Conservation (phyloP, 179 eudicot species). For the Silene noctiflora region DNA sequence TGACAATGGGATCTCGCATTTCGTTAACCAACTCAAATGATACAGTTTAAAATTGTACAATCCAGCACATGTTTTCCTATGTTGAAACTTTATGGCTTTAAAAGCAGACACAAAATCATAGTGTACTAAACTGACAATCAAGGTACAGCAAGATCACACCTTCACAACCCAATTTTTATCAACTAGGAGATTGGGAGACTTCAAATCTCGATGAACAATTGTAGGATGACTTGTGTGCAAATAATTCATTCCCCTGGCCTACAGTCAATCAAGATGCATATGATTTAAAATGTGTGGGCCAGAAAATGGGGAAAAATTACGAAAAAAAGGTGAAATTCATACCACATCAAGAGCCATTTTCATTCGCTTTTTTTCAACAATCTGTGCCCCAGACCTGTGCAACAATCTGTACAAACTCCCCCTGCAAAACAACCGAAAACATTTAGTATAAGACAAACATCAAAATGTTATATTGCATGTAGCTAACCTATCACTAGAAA, state of each 20-base stretch:
- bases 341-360: constrained; percentile 99
- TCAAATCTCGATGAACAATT: constrained; percentile 91
- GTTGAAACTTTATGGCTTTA: constrained; percentile 7
- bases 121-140: constrained; percentile 6
- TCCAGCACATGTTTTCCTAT: background rate
- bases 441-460: constrained; percentile 17
- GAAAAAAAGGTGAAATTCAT: constrained; percentile 21
- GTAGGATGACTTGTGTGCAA: constrained; percentile 86
- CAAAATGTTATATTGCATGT: constrained; percentile 2
- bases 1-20: constrained; percentile 13
- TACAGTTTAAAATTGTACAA: background rate
- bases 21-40: background rate
- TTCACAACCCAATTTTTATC: constrained; percentile 86
- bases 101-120: background rate
- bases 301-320: background rate
- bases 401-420: constrained; percentile 85
- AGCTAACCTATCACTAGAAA: background rate
- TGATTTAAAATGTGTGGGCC: background rate
- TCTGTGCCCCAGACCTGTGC: constrained; percentile 74
- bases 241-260: constrained; percentile 99
- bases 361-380: constrained; percentile 85
- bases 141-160: constrained; percentile 38
- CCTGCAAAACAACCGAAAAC: constrained; percentile 40
- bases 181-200: constrained; percentile 95
- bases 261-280: constrained; percentile 22